Percentiles rank a stretch among this genome's conserved stretches.
phyloP scores from a whole-genome alignment of 495 filamentous ascomycete genomes.

The Neurospora intermedia region DNA sequence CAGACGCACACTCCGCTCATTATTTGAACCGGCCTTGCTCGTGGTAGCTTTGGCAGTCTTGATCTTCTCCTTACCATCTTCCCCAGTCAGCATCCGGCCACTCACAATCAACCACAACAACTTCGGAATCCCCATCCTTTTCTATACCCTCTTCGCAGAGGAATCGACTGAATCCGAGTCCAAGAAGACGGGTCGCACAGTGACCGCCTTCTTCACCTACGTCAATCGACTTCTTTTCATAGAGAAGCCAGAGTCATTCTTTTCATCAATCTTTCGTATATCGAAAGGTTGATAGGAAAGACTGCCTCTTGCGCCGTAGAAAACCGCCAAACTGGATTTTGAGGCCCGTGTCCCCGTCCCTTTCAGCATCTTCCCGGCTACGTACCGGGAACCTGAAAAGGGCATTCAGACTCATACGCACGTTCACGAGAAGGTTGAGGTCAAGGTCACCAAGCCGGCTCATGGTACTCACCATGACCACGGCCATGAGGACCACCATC shows the following conservation, averaged over 20 bases:
- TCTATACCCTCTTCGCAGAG: slow-evolving; percentile 7
- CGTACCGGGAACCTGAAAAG: slow-evolving; percentile 86
- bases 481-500: slow-evolving; percentile 82
- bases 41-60: slow-evolving; percentile 12
- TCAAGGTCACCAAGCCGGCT: slow-evolving; percentile 66
- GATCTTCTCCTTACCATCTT: slow-evolving; percentile 18
- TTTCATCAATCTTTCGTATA: slow-evolving; percentile 92
- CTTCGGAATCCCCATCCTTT: slow-evolving; percentile 8
- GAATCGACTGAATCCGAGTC: slow-evolving; percentile 21
- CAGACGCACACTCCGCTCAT: slow-evolving; percentile 12
- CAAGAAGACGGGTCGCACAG: slow-evolving; percentile 25
- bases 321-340: slow-evolving; percentile 99
- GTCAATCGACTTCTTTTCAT: slow-evolving; percentile 41
- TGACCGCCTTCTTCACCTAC: slow-evolving; percentile 25
- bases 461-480: slow-evolving; percentile 15
- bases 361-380: slow-evolving; percentile 98
- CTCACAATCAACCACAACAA: slow-evolving; percentile 16
- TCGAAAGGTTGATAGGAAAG: slow-evolving; percentile 92
- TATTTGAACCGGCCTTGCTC: slow-evolving; percentile 26
- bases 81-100: slow-evolving; percentile 12
- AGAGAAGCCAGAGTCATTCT: slow-evolving; percentile 69
- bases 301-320: slow-evolving; percentile 50
- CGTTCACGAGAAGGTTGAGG: slow-evolving; percentile 71
- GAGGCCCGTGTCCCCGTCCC: slow-evolving; percentile 98
- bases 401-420: slow-evolving; percentile 64